These are phyloP conservation scores for Russula abietina DNA, from an alignment of 768 basidiomycete species.

Conservation along the genomic window DNA sequence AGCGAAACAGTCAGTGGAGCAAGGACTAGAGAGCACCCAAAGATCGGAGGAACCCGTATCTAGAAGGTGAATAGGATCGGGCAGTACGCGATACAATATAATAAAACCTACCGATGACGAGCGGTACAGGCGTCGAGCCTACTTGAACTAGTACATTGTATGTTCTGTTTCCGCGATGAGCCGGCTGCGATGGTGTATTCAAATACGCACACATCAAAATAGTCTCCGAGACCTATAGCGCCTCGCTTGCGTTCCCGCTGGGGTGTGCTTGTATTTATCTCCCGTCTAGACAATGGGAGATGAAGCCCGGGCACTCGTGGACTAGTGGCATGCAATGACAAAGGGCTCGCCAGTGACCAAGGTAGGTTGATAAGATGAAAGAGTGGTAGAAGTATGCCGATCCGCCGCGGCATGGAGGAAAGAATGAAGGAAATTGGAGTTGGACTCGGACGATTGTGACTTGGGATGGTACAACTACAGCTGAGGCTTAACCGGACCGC, in stretches of 20 bases:
- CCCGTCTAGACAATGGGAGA: constrained; percentile 15
- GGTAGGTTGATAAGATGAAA: background rate
- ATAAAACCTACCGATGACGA: constrained; percentile 50
- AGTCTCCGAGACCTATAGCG: constrained; percentile 54
- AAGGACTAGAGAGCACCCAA: constrained; percentile 63
- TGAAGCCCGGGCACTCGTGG: constrained; percentile 2
- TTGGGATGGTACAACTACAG: no score
- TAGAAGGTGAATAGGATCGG: constrained; percentile 26
- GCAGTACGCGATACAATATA: background rate
- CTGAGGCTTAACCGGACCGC: no score
- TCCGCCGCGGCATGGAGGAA: background rate
- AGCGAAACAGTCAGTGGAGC: constrained; percentile 39
- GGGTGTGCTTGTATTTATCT: background rate
- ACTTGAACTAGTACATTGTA: constrained; percentile 58
- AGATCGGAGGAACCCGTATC: constrained; percentile 77
- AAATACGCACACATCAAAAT: constrained; percentile 50
- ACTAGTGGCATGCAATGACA: background rate
- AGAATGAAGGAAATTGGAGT: background rate
- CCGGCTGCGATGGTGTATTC: background rate
- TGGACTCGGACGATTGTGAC: no score
- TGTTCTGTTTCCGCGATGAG: constrained; percentile 36
- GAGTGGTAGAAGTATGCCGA: constrained; percentile 2
- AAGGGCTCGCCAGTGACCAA: constrained; percentile 2
- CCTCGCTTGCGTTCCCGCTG: constrained; percentile 2
- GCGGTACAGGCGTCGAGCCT: constrained; percentile 45